Base-by-base conservation (phyloP, 2,329 filamentous ascomycete species). In the Claviceps spartinae region DNA sequence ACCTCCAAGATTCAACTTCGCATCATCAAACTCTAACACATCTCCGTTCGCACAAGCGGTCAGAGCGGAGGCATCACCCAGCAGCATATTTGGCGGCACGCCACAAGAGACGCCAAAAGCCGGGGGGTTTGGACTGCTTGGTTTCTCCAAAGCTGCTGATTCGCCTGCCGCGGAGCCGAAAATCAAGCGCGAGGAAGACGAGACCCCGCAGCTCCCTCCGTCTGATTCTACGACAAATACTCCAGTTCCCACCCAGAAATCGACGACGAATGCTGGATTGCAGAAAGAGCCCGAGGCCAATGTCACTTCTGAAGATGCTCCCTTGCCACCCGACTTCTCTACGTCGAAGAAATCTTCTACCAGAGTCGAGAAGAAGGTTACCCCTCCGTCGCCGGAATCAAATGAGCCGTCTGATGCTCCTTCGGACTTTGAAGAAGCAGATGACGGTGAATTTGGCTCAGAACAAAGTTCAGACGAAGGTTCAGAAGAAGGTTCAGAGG, bases 161-260 rank as follows among this genome's bases (percentile, higher is more conserved):
- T 53, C 54, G 11, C 56, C 54, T 36, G 24, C 26, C 2, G 1
- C 47, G 36, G 20, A 50, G 13, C 64, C 67, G 3, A 67, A 69
- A 54, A 61, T 65, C 47, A 74, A 72, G 56, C 55, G 61, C 41
- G 63, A 64, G 38, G 65, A 68, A 40, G 58, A 63, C 52, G 67
- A 67, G 26, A n/a, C 8, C 54, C 64, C 60, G 22, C 76, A 77
- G 53, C 64, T 80, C 4, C 77, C 18, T 18, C 18, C 78, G 37
- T 76, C 77, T 22, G 76, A 80, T 55, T 65, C 74, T 53, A 78
- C 70, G 51, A 81, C 53, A 41, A 52, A 53, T 9, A 51, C 54
- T 24, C 51, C 55, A 5, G 46, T 57, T 18, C 52, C 58, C 20
- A 49, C 56, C 52, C 50, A 50, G 11, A 47, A 26, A 24, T 24